Base-by-base conservation (phyloP, 345 rosid species). In the Salix dunnii region DNA sequence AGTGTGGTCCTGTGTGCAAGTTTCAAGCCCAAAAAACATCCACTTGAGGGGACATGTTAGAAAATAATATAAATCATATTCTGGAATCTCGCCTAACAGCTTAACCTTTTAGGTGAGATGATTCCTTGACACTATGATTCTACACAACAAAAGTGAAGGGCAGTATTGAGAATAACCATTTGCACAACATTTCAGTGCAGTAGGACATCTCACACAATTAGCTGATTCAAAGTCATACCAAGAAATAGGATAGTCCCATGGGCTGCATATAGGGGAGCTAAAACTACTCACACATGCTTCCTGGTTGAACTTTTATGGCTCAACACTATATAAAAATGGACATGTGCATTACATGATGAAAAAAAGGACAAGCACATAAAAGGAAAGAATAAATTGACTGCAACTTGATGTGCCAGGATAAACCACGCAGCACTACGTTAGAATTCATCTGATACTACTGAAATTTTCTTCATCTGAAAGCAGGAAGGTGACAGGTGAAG, bases 221-320 rank as follows among this genome's bases (percentile, higher is more conserved):
- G 68, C 67, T 36, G 55, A 78, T 9, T 64, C 58, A 71, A 21
- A 38, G 27, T 64, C 71, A 70, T 48, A 73, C 43, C 35, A 21
- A 43, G 35, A 70, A 68, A 33, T 35, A 61, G 16, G 36, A 18
- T 14, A 69, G 46, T 48, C n/a, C 7, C 33, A 67, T n/a, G 60
- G 30, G 46, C 58, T 31, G n/a, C 23, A 60, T 18, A 28, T 30
- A 67, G 23, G 68, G 27, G 30, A 46, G 42, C 33, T 7, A 16
- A 67, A 42, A 28, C 14, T 74, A 42, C 30, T 68, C 40, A 17
- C 51, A 35, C 36, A n/a, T 11, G 9, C 17, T 8, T 30, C 74
- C 9, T 18, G 55, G 35, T 53, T 31, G 36, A 49, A 68, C 40
- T 42, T 67, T 30, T 10, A 35, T 36, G 66, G 25, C 61, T 13